Evolutionary conservation across 2,329 filamentous ascomycete genomes (phyloP), one percentile per base, ranked within the genome.

Genomic region (Dactylellina sp.): DNA sequence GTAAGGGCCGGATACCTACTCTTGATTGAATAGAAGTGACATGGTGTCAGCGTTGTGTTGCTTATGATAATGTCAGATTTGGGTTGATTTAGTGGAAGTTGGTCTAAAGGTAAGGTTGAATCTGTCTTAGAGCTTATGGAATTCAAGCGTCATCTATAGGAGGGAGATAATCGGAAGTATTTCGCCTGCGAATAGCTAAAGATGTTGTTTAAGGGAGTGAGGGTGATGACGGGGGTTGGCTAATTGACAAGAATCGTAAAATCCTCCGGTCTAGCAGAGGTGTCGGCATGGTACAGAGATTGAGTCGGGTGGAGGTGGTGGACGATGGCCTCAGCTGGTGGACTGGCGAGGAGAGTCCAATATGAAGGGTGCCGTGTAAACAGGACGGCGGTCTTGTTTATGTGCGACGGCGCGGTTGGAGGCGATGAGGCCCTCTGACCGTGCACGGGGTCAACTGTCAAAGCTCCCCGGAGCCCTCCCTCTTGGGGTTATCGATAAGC

Each of bases 11-110:
- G 39, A 14, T 7, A 44, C 70, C 16, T 20, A 74, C 70, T 74
- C 70, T 74, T 74, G 70, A 18, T 65, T 66, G 52, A 55, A 74
- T 20, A 74, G 50, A 12, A 74, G 61, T 12, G 70, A 74, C 70
- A 74, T 74, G 20, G 55, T 46, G 20, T 37, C 22, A 44, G 55
- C 39, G 20, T 37, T 16, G 39, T 9, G 16, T 46, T 28, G 24
- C 12, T 20, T 46, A 25, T 12, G 47, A 46, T 61, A 60, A 56
- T 49, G 70, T n/a, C n/a, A 60, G 55, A 18, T 55, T 28, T 32
- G 20, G 25, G 14, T 9, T 42, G 18, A 40, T 14, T 7, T 35
- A 6, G n/a, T 39, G 18, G 46, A 35, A 32, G 35, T 24, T 24
- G 40, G 55, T 52, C 9, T 32, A 32, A n/a, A 32, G 46, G 50